Conservation (phyloP, 257 asterid species). For the Solanum rostratum region DNA sequence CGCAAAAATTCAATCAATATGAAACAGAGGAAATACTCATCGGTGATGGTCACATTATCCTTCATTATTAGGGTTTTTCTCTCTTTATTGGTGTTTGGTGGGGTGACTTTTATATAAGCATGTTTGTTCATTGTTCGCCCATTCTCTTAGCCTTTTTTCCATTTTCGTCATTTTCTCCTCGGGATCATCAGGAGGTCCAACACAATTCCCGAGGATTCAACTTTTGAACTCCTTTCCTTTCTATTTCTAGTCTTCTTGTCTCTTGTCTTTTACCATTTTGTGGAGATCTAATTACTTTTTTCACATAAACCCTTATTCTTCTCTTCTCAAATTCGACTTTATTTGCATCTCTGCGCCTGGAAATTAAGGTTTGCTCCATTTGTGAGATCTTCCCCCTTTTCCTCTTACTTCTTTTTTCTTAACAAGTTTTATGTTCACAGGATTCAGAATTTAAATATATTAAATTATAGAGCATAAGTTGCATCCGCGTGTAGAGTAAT, state of each 20-base stretch:
- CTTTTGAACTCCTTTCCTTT: not conserved
- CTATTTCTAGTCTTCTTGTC: slow-evolving; percentile 11
- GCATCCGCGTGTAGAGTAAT: not conserved
- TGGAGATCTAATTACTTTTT: not conserved
- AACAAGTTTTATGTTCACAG: not conserved
- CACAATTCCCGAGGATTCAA: slow-evolving; percentile 50
- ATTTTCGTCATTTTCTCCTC: slow-evolving; percentile 4
- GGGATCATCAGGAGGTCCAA: slow-evolving; percentile 27
- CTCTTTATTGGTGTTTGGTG: slow-evolving; percentile 3
- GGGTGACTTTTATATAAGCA: slow-evolving; percentile 20
- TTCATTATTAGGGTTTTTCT: slow-evolving; percentile 55
- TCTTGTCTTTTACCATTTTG: not conserved
- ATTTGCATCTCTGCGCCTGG: not conserved
- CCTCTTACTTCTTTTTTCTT: not conserved
- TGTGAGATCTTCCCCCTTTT: slow-evolving; percentile 8
- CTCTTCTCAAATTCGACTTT: not conserved
- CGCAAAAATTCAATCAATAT: too few relatives aligned
- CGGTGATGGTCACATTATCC: slow-evolving; percentile 1
- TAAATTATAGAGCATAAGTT: not conserved
- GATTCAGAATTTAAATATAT: not conserved
- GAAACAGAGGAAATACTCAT: too few relatives aligned
- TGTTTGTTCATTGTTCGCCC: slow-evolving; percentile 15
- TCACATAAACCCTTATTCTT: not conserved
- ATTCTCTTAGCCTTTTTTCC: slow-evolving; percentile 8
- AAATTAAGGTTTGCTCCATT: not conserved